These are phyloP conservation scores for Fulvia fulva DNA, from an alignment of 2,329 filamentous ascomycete species.

Conservation along the genomic window DNA sequence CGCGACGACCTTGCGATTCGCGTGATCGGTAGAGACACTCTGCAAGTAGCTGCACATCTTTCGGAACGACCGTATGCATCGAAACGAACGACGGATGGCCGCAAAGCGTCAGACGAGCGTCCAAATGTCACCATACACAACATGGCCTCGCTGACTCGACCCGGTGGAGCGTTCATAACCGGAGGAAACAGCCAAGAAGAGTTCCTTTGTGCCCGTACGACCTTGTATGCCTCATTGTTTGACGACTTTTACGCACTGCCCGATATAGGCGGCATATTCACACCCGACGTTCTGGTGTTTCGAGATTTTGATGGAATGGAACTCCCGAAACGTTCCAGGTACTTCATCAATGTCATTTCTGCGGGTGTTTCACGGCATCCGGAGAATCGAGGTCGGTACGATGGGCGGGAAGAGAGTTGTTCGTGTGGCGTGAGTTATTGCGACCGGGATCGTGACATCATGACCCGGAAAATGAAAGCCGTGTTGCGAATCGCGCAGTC, in stretches of 20 bases:
- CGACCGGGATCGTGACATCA: slow-evolving; percentile 49
- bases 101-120: slow-evolving; percentile 23
- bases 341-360: slow-evolving; percentile 56
- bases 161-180: slow-evolving; percentile 58
- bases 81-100: slow-evolving; percentile 17
- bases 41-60: slow-evolving; percentile 46
- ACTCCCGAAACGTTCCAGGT: slow-evolving; percentile 48
- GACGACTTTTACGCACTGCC: slow-evolving; percentile 59
- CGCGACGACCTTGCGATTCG: slow-evolving; percentile 37
- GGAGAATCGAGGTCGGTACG: slow-evolving; percentile 41
- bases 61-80: slow-evolving; percentile 23
- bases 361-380: slow-evolving; percentile 59
- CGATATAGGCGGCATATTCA: slow-evolving; percentile 54
- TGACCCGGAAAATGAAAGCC: slow-evolving; percentile 53
- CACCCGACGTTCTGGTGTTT: slow-evolving; percentile 58
- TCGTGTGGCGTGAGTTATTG: slow-evolving; percentile 40
- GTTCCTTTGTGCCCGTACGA: slow-evolving; percentile 58
- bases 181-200: slow-evolving; percentile 61
- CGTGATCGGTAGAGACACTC: slow-evolving; percentile 50
- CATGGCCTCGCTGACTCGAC: slow-evolving; percentile 60
- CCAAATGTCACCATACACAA: slow-evolving; percentile 55
- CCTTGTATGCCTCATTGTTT: slow-evolving; percentile 55
- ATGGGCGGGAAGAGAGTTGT: slow-evolving; percentile 31
- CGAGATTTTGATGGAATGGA: slow-evolving; percentile 41
- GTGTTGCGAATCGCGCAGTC: slow-evolving; percentile 52